Percentiles rank a stretch among this genome's conserved stretches.
phyloP scores from a whole-genome alignment of 2,329 filamentous ascomycete species.

The Cercospora sojina region DNA sequence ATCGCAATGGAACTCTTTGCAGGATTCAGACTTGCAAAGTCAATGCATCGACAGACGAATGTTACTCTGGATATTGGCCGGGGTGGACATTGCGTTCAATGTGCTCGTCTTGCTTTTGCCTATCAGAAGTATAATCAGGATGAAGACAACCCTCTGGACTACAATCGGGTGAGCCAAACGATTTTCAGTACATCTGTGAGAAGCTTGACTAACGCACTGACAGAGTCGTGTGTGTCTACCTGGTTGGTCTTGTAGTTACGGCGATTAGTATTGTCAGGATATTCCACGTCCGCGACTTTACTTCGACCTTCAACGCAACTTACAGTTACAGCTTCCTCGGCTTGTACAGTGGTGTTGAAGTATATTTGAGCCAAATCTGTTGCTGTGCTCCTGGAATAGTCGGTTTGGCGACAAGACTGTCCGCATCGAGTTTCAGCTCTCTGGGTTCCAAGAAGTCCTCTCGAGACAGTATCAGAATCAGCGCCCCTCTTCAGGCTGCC shows the following conservation, averaged over 20 bases:
- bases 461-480: slow-evolving; percentile 8
- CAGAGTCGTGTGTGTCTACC: slow-evolving; percentile 14
- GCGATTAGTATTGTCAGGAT: slow-evolving; percentile 20
- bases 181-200: too few relatives aligned
- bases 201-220: not conserved
- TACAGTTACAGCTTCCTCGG: slow-evolving; percentile 20
- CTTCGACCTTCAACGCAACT: slow-evolving; percentile 13
- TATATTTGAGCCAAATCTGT: slow-evolving; percentile 21
- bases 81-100: slow-evolving; percentile 15
- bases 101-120: slow-evolving; percentile 20
- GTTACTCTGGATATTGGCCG: slow-evolving; percentile 9
- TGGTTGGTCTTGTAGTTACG: slow-evolving; percentile 21
- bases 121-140: slow-evolving; percentile 11
- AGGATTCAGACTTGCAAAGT: not conserved
- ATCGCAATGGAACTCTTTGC: slow-evolving; percentile 7
- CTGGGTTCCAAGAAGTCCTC: slow-evolving; percentile 14
- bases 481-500: slow-evolving; percentile 1
- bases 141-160: slow-evolving; percentile 4
- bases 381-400: slow-evolving; percentile 22
- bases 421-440: not conserved
- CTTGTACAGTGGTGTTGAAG: slow-evolving; percentile 22
- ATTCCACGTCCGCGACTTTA: slow-evolving; percentile 12
- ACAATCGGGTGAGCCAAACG: slow-evolving; percentile 17
- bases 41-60: slow-evolving; percentile 15
- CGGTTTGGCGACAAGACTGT: slow-evolving; percentile 9